These are phyloP conservation scores for Hemisphaericaspora subhashii DNA, from an alignment of 1,139 yeast species.

Conservation along the genomic window DNA sequence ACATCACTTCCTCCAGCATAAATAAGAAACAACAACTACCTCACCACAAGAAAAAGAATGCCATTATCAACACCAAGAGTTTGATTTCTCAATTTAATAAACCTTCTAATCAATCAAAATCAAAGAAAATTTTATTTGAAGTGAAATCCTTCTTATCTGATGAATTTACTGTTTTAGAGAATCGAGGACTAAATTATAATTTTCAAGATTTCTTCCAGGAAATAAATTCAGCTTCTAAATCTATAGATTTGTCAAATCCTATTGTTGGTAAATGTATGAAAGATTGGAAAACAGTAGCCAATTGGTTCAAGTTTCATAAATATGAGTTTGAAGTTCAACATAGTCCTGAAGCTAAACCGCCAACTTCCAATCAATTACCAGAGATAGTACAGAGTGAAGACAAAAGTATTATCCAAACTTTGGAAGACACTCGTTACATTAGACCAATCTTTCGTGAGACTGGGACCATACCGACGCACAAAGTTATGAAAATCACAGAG, in stretches of 20 bases:
- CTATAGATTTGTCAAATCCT: slow-evolving; percentile 6
- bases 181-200: slow-evolving; percentile 9
- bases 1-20: slow-evolving; percentile 3
- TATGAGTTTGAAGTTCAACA: slow-evolving; percentile 6
- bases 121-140: background rate
- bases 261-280: slow-evolving; percentile 2
- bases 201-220: slow-evolving; percentile 9
- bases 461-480: slow-evolving; percentile 12
- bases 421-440: slow-evolving; percentile 1
- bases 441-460: slow-evolving; percentile 1
- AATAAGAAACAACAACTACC: slow-evolving; percentile 2
- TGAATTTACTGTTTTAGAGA: slow-evolving; percentile 8
- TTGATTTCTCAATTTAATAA: background rate
- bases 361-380: background rate
- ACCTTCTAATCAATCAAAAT: background rate
- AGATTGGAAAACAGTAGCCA: slow-evolving; percentile 2
- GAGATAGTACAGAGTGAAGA: background rate
- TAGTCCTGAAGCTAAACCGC: background rate
- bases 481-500: slow-evolving; percentile 2
- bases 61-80: background rate
- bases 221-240: slow-evolving; percentile 1
- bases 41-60: background rate
- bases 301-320: slow-evolving; percentile 11
- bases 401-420: background rate
- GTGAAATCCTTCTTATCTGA: slow-evolving; percentile 3